A percentile compares a stretch with the other conserved stretches of the same genome.
Evolutionary conservation across 2,329 filamentous ascomycete species (phyloP).

Genomic region (Verticillium zaregamsianum): DNA sequence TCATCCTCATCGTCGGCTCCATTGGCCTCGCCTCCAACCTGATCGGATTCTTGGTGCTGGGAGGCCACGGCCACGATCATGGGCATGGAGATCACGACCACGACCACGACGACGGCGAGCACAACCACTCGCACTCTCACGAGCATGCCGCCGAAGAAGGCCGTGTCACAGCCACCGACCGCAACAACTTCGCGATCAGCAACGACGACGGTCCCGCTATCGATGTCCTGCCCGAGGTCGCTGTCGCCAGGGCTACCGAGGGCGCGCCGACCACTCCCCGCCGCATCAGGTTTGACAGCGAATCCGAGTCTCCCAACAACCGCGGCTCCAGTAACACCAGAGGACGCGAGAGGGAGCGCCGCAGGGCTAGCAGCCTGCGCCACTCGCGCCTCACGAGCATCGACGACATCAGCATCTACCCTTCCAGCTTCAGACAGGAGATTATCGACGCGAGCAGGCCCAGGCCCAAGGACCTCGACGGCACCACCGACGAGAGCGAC

Average conservation of each 20-base stretch:
- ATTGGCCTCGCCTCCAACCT: conserved; percentile 85
- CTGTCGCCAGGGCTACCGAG: conserved; percentile 45
- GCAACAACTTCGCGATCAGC: conserved; percentile 31
- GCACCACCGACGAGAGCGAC: conserved; percentile 50
- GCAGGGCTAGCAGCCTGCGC: conserved; percentile 41
- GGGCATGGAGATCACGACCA: conserved; percentile 31
- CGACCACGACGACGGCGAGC: conserved; percentile 21
- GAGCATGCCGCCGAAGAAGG: conserved; percentile 47
- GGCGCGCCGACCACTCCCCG: conserved; percentile 28
- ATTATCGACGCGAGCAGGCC: conserved; percentile 80
- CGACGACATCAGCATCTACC: conserved; percentile 78
- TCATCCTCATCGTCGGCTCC: conserved; percentile 87
- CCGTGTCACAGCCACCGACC: conserved; percentile 37
- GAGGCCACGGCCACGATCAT: conserved; percentile 86
- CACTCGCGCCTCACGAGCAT: conserved; percentile 60
- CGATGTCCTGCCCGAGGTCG: conserved; percentile 51
- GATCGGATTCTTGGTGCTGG: conserved; percentile 83
- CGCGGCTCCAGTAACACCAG: conserved; percentile 26
- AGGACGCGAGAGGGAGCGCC: conserved; percentile 36
- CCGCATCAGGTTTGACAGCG: conserved; percentile 35
- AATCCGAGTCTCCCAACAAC: conserved; percentile 21
- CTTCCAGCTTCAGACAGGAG: conserved; percentile 84
- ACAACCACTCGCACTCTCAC: conserved; percentile 23
- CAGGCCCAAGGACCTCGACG: conserved; percentile 36
- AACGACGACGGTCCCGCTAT: conserved; percentile 54